Base-by-base conservation (phyloP, 176 grass and related monocot genomes). In the Pharus latifolius region DNA sequence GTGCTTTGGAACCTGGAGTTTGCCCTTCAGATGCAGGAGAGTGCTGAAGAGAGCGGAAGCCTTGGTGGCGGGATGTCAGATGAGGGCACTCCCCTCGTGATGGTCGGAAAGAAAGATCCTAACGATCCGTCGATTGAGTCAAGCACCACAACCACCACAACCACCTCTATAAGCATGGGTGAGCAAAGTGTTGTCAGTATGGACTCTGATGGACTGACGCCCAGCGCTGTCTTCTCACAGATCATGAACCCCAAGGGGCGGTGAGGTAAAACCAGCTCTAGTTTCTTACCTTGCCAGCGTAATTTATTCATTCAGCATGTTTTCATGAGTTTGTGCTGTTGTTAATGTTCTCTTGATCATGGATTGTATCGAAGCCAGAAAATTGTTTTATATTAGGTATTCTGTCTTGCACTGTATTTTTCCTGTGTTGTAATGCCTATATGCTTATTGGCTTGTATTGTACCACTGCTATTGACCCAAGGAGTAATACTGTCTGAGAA, bases 1-100 rank as follows among this genome's bases (percentile, higher is more conserved):
- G 93, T 97, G 24, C 90, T 97, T 16, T 92, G 89, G 93, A 97
- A 87, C 84, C 80, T 97, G 50, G 93, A 97, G 72, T 97, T 97
- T 66, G 93, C 93, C 8, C 86, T 97, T 60, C 85, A 88, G 45
- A 80, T 97, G 58, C 93, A 97, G 40, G 89, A 97, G 74, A 84
- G 74, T 0, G 78, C 93, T 11, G 93, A 97, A 62, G 88, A 84
- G 58, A 84, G 79, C 0, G 93, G 93, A 62, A 87, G 86, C 67
- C 49, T 97, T 65, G 85, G 73, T 8, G 88, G 82, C 2, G 89
- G 80, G 40, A 80, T 64, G 47, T 87, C 86, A 33, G 83, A 97
- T 1, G 83, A 90, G 28, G 83, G 79, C 38, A 50, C 81, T 14
- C 72, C 82, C 8, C 80, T 84, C 16, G 38, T 86, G 82, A 80